Base-by-base conservation (phyloP, 352 stramenopile species). In the Blastocystis sp. region DNA sequence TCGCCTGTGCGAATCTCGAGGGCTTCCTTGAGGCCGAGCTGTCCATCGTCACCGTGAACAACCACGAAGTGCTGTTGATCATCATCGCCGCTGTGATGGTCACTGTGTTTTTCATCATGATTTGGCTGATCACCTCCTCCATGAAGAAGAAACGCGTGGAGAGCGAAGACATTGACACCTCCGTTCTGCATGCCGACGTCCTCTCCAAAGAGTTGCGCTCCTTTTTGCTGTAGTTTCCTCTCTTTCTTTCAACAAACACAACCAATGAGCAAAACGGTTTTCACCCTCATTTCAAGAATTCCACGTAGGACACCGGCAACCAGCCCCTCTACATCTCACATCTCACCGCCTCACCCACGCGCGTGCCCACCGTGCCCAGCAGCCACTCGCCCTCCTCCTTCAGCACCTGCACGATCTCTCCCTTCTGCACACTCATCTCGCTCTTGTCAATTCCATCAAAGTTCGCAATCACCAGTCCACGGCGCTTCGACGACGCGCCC, bases 301-400 rank as follows among this genome's bases (percentile, higher is more conserved):
- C 52, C 7, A 84, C 40, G 69, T 59, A 84, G 17, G 74, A 84
- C 10, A 84, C 57, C 2, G 74, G 74, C 14, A 84, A 0, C 74
- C 74, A 84, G 9, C 74, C 74, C n/a, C 69, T 84, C 74, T 84
- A 84, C 42, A 0, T 28, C 65, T 81, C 52, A 81, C 40, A 34
- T n/a, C 24, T 4, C 48, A 2, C 42, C 0, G 59, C 17, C 1
- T 24, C 11, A 40, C 48, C 17, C 57, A 84, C 74, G 19, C 74
- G 54, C 19, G 48, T 64, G n/a, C 74, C 74, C 2, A 84, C 74
- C 40, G 57, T 63, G 21, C 74, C 74, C 40, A 84, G 66, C 61
- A 84, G 40, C 74, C 74, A 84, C 0, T 84, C 74, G 14, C 52
- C 74, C 19, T 84, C 74, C 28, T 84, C 52, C 61, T 69, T 66